phyloP scores from a whole-genome alignment of 495 filamentous ascomycete species.

The Bryoglossum gracile region DNA sequence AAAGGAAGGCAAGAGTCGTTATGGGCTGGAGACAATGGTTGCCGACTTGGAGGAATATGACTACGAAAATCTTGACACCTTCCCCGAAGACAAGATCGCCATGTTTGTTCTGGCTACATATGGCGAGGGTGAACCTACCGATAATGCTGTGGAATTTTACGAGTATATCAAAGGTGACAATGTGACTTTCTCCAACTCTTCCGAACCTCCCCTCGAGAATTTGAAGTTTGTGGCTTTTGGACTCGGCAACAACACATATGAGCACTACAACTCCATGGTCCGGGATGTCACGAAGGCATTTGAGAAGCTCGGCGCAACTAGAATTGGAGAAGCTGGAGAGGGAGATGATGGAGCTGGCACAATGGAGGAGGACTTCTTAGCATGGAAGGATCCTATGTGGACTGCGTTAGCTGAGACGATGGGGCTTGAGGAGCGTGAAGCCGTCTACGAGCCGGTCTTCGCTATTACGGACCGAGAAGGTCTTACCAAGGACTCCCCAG shows the following conservation, averaged over 20 bases:
- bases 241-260: slow-evolving; percentile 97
- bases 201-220: slow-evolving; percentile 70
- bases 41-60: slow-evolving; percentile 98
- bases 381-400: slow-evolving; percentile 99
- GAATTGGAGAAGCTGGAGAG: slow-evolving; percentile 85
- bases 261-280: slow-evolving; percentile 99
- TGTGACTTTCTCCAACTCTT: slow-evolving; percentile 69
- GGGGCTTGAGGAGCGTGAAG: slow-evolving; percentile 89
- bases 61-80: slow-evolving; percentile 85
- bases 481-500: slow-evolving; percentile 66
- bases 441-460: slow-evolving; percentile 92
- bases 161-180: slow-evolving; percentile 87
- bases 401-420: slow-evolving; percentile 69
- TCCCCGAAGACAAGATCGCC: slow-evolving; percentile 83
- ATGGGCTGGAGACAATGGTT: slow-evolving; percentile 96
- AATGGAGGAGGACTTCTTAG: slow-evolving; percentile 99
- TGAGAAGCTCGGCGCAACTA: slow-evolving; percentile 67
- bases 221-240: slow-evolving; percentile 94
- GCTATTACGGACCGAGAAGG: slow-evolving; percentile 70
- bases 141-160: slow-evolving; percentile 98
- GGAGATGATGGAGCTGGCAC: slow-evolving; percentile 97
- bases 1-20: slow-evolving; percentile 94
- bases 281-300: slow-evolving; percentile 78
- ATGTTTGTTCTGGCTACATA: slow-evolving; percentile 97
- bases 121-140: slow-evolving; percentile 95